Conservation (phyloP, 2,329 filamentous ascomycete species). For the Aspergillus ruber region DNA sequence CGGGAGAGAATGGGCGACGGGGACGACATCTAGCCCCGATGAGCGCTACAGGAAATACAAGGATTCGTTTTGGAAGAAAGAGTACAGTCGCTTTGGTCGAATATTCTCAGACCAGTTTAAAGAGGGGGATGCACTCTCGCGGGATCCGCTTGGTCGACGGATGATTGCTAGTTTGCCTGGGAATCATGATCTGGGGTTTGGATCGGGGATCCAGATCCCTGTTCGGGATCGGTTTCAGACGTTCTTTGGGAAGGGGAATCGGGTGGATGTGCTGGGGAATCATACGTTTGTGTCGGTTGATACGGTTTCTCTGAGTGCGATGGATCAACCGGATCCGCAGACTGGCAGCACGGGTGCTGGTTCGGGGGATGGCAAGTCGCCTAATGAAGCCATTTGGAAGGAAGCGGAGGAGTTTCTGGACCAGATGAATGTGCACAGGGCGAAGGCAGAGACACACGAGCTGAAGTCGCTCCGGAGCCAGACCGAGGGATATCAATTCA, state of each 20-base stretch:
- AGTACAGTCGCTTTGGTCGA: slow-evolving; percentile 77
- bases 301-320: slow-evolving; percentile 76
- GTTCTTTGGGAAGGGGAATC: slow-evolving; percentile 87
- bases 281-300: slow-evolving; percentile 94
- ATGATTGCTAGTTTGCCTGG: slow-evolving; percentile 81
- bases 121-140: slow-evolving; percentile 48
- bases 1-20: slow-evolving; percentile 86
- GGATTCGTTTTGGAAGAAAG: slow-evolving; percentile 74
- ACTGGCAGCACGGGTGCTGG: slow-evolving; percentile 44
- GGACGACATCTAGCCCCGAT: slow-evolving; percentile 53
- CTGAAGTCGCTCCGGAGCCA: slow-evolving; percentile 59
- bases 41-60: slow-evolving; percentile 69
- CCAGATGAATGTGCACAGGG: slow-evolving; percentile 57
- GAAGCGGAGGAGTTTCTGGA: slow-evolving; percentile 72
- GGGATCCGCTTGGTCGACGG: slow-evolving; percentile 63
- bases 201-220: slow-evolving; percentile 69
- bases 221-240: slow-evolving; percentile 78
- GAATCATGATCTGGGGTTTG: slow-evolving; percentile 93
- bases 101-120: slow-evolving; percentile 74
- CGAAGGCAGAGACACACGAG: slow-evolving; percentile 62
- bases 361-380: slow-evolving; percentile 43
- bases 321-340: slow-evolving; percentile 48
- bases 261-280: slow-evolving; percentile 86
- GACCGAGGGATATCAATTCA: slow-evolving; percentile 46
- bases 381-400: slow-evolving; percentile 60